These are phyloP conservation scores for Boechera retrofracta DNA, from an alignment of 345 rosid species.

Conservation along the genomic window DNA sequence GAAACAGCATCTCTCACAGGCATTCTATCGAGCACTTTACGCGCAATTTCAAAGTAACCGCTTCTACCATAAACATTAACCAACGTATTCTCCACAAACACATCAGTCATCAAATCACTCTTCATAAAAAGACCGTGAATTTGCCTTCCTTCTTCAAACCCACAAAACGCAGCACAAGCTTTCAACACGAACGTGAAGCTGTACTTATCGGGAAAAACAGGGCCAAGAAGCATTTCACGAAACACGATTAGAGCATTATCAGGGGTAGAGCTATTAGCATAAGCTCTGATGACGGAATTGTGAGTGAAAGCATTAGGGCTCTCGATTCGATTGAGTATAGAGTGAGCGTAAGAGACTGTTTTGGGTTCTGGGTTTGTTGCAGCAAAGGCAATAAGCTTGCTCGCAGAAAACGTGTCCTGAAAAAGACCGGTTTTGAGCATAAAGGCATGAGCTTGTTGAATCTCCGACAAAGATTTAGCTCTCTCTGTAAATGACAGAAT, in stretches of 20 bases:
- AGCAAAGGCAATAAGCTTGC: slow-evolving; percentile 53
- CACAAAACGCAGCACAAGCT: slow-evolving; percentile 53
- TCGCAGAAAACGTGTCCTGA: slow-evolving; percentile 44
- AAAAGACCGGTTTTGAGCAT: slow-evolving; percentile 54
- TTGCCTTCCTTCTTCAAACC: slow-evolving; percentile 52
- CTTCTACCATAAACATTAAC: slow-evolving; percentile 47
- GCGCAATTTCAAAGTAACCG: slow-evolving; percentile 45
- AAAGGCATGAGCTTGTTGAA: slow-evolving; percentile 56
- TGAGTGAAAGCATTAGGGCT: slow-evolving; percentile 51
- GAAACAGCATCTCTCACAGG: slow-evolving; percentile 52
- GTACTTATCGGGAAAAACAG: slow-evolving; percentile 51
- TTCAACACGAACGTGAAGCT: slow-evolving; percentile 55
- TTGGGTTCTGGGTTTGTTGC: slow-evolving; percentile 47
- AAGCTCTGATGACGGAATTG: slow-evolving; percentile 54
- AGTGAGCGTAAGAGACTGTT: slow-evolving; percentile 54
- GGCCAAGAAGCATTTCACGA: slow-evolving; percentile 48
- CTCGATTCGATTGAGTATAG: slow-evolving; percentile 46
- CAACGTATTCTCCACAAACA: slow-evolving; percentile 51
- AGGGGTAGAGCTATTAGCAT: slow-evolving; percentile 50
- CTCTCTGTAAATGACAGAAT: slow-evolving; percentile 45
- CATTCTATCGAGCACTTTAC: slow-evolving; percentile 54
- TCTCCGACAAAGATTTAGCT: slow-evolving; percentile 48
- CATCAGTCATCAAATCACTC: slow-evolving; percentile 45
- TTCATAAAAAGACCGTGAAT: slow-evolving; percentile 49
- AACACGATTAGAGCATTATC: slow-evolving; percentile 42